Evolutionary conservation across 2,329 filamentous ascomycete genomes (phyloP).

Genomic region (Raffaelea deltoideospora): DNA sequence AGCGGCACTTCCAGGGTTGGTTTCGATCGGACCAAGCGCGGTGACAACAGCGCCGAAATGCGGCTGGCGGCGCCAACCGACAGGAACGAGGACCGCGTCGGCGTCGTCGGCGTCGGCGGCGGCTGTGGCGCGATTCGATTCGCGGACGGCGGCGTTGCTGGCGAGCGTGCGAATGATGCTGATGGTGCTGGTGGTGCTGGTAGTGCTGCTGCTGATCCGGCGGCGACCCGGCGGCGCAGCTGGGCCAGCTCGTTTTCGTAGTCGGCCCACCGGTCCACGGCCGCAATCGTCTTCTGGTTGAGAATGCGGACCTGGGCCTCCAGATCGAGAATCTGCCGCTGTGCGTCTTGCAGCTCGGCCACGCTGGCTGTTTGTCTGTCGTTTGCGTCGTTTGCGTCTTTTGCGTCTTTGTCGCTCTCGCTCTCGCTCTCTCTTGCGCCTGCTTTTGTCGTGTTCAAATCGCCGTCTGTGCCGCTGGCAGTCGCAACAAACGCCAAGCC

Average conservation of each 20-base stretch:
- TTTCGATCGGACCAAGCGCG: conserved; percentile 25
- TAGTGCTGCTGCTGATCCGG: conserved; percentile 9
- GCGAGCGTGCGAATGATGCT: no score
- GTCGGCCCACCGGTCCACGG: conserved; percentile 53
- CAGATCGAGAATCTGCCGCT: conserved; percentile 50
- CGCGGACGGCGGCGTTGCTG: no score
- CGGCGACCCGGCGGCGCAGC: conserved; percentile 26
- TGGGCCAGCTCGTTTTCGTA: conserved; percentile 63
- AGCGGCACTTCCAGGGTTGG: conserved; percentile 18
- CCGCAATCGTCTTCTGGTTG: conserved; percentile 54
- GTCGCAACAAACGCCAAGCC: conserved; percentile 6
- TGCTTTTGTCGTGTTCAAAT: no score
- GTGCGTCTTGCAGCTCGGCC: conserved; percentile 30
- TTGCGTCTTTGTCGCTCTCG: background rate
- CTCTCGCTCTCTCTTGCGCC: no score
- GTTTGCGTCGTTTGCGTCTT: conserved; percentile 2
- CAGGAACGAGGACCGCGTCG: conserved; percentile 29
- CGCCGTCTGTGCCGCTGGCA: no score
- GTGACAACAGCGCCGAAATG: conserved; percentile 29
- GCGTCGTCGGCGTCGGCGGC: conserved; percentile 12
- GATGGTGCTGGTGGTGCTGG: conserved; percentile 2
- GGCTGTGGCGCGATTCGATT: no score
- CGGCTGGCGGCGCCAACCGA: conserved; percentile 25
- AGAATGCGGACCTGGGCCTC: conserved; percentile 55
- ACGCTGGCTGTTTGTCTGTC: background rate